These are phyloP conservation scores for Trichoderma sp. DNA, from an alignment of 2,329 filamentous ascomycete species.

Conservation along the genomic window DNA sequence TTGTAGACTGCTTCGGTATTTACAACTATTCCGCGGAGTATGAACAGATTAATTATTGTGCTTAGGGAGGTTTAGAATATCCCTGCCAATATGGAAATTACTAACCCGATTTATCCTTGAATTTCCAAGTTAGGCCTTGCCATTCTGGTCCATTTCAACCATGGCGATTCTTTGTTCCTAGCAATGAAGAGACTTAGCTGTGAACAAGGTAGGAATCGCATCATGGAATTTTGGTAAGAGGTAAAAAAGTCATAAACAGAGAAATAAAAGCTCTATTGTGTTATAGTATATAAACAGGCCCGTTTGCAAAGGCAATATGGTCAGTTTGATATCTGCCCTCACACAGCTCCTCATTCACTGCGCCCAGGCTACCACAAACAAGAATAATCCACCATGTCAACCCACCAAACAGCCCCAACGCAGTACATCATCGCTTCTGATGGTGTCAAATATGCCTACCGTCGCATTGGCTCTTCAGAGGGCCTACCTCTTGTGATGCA, in stretches of 20 bases:
- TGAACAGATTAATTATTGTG: neutral
- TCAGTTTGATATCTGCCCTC: neutral
- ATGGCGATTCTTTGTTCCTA: neutral
- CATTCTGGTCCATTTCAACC: neutral
- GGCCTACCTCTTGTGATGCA: neutral
- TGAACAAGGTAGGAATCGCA: neutral
- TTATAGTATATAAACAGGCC: neutral
- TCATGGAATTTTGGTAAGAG: neutral
- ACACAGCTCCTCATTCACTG: neutral
- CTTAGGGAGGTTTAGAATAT: neutral
- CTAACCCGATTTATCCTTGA: neutral
- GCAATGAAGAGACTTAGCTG: neutral
- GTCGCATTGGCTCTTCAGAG: neutral
- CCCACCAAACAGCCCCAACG: neutral
- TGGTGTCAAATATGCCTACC: neutral
- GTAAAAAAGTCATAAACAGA: neutral
- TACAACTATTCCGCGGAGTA: too few relatives aligned
- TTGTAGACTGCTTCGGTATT: neutral
- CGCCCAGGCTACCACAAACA: neutral
- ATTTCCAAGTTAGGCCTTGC: neutral
- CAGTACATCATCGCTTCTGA: neutral
- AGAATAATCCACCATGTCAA: neutral
- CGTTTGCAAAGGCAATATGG: neutral
- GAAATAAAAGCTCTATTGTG: neutral
- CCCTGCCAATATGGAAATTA: neutral